These are phyloP conservation scores for Ophiosphaerella narmari DNA, from an alignment of 2,329 filamentous ascomycete genomes.

Conservation along the genomic window DNA sequence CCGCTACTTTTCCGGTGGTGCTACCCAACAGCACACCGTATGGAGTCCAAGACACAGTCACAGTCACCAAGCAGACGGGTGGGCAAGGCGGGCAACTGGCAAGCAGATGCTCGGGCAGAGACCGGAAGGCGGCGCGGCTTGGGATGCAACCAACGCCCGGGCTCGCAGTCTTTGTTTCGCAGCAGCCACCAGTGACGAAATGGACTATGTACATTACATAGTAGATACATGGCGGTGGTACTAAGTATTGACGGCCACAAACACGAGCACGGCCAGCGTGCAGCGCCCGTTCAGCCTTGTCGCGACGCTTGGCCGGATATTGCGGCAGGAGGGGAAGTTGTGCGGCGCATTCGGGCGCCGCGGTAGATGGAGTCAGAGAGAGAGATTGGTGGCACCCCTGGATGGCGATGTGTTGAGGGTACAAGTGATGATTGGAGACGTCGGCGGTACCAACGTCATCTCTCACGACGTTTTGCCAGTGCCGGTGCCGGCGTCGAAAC, in stretches of 20 bases:
- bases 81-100: constrained; percentile 19
- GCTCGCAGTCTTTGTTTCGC: constrained; percentile 19
- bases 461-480: constrained; percentile 17
- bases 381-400: neutral
- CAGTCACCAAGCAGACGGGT: constrained; percentile 10
- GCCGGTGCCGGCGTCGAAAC: constrained; percentile 13
- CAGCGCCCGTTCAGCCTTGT: constrained; percentile 11
- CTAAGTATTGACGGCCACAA: constrained; percentile 3
- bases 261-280: constrained; percentile 8
- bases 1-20: constrained; percentile 10
- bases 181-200: constrained; percentile 12
- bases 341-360: neutral
- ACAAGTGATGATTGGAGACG: constrained; percentile 10
- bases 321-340: constrained; percentile 11
- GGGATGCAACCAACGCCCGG: constrained; percentile 3
- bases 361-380: too few species aligned
- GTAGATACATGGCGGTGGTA: neutral
- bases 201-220: too few species aligned
- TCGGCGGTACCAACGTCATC: constrained; percentile 25
- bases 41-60: constrained; percentile 7
- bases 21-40: constrained; percentile 12
- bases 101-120: neutral
- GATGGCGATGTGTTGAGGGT: constrained; percentile 4
- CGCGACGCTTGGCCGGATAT: constrained; percentile 12
- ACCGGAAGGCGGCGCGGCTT: neutral